Evolutionary conservation across 345 rosid species (phyloP).

Genomic region (Cardiospermum halicacabum): DNA sequence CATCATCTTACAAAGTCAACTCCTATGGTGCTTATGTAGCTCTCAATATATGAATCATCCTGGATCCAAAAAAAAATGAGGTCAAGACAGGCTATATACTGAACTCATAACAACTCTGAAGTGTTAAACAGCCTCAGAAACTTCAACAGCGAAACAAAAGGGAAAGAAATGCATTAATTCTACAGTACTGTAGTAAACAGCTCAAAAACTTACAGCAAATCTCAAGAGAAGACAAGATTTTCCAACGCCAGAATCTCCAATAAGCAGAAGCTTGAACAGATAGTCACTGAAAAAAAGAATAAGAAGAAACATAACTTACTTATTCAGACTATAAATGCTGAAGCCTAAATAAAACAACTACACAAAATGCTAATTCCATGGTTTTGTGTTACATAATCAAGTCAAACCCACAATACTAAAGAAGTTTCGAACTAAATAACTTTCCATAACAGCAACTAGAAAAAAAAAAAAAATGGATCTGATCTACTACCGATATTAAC

Average conservation of each 20-base stretch:
- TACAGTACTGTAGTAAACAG: neutral
- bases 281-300: slow-evolving; percentile 40
- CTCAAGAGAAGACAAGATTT: slow-evolving; percentile 60
- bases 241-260: slow-evolving; percentile 64
- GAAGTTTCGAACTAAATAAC: neutral
- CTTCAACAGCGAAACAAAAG: neutral
- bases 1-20: slow-evolving; percentile 65
- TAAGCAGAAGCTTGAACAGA: slow-evolving; percentile 56
- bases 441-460: neutral
- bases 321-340: neutral
- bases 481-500: too few species aligned
- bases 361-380: neutral
- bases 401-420: neutral
- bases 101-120: too few species aligned
- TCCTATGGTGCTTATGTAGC: slow-evolving; percentile 84
- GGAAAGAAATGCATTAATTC: neutral
- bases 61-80: slow-evolving; percentile 19
- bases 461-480: neutral
- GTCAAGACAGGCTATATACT: neutral
- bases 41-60: slow-evolving; percentile 80
- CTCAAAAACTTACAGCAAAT: slow-evolving; percentile 37
- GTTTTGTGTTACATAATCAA: neutral
- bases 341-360: neutral
- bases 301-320: neutral
- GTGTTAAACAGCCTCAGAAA: too few species aligned